A percentile compares a stretch with the other conserved stretches of the same genome.
These are phyloP conservation scores for Clitopilus passeckerianus DNA, from an alignment of 768 basidiomycete genomes.

Conservation along the genomic window DNA sequence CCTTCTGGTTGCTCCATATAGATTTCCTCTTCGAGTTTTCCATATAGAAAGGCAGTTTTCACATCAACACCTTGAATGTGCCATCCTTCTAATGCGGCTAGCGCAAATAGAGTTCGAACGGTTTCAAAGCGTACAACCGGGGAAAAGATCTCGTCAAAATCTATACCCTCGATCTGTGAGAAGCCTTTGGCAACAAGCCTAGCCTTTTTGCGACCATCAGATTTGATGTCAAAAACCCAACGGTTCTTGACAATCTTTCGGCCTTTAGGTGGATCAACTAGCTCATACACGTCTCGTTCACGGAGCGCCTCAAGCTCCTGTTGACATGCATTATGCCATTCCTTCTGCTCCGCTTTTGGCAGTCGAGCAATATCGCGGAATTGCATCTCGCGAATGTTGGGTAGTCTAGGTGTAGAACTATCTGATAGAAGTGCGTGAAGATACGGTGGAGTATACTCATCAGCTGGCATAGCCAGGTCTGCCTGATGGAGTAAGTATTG, in stretches of 20 bases:
- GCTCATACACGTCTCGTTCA: not conserved
- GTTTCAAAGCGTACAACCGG: not conserved
- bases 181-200: constrained; percentile 14
- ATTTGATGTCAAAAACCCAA: constrained; percentile 15
- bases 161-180: not conserved
- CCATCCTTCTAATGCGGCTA: not conserved
- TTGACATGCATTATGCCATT: not conserved
- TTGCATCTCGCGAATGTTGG: not conserved
- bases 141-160: not conserved
- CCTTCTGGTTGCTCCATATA: constrained; percentile 3
- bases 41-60: not conserved
- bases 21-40: not conserved
- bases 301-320: not conserved
- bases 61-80: not conserved
- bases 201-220: constrained; percentile 11
- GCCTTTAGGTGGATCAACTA: constrained; percentile 7
- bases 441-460: not conserved
- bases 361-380: constrained; percentile 2
- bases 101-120: not conserved
- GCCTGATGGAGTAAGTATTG: not conserved
- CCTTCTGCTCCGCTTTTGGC: not conserved
- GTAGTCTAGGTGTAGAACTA: not conserved
- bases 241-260: constrained; percentile 9
- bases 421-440: too few species aligned
- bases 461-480: not conserved